phyloP scores from a whole-genome alignment of 2,329 filamentous ascomycete species.

The Stagonosporopsis chrysanthemi region DNA sequence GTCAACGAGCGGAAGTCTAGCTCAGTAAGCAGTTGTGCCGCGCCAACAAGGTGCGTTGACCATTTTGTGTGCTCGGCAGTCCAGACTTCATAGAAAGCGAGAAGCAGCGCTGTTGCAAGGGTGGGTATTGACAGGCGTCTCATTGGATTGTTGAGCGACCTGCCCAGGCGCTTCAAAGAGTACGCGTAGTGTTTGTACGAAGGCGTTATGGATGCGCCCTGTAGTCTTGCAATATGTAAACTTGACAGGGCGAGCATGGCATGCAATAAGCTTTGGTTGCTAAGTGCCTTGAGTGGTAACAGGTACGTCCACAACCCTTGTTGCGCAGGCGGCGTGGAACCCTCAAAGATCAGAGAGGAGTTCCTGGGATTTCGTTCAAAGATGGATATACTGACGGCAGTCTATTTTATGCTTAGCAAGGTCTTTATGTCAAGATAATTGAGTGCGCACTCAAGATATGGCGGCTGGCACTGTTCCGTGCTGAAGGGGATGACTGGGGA shows the following conservation, averaged over 20 bases:
- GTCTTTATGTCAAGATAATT: neutral
- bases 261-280: constrained; percentile 86
- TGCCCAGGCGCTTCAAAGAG: constrained; percentile 78
- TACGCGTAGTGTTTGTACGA: constrained; percentile 93
- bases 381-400: constrained; percentile 83
- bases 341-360: constrained; percentile 70
- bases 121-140: constrained; percentile 79
- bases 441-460: too few relatives aligned
- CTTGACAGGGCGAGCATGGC: constrained; percentile 88
- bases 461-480: too few relatives aligned
- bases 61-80: constrained; percentile 94
- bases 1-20: constrained; percentile 80
- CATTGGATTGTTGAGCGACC: constrained; percentile 74
- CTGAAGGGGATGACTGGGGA: neutral
- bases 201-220: constrained; percentile 75
- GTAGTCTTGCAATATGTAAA: constrained; percentile 85
- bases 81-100: constrained; percentile 95
- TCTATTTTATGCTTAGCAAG: constrained; percentile 50
- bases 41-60: constrained; percentile 89
- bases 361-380: constrained; percentile 85
- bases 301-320: constrained; percentile 71
- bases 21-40: constrained; percentile 81
- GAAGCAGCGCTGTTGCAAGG: constrained; percentile 83
- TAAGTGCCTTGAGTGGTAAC: constrained; percentile 79
- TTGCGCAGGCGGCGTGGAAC: constrained; percentile 36